phyloP scores from a whole-genome alignment of 805 yeast species.

The Spathaspora sp. region DNA sequence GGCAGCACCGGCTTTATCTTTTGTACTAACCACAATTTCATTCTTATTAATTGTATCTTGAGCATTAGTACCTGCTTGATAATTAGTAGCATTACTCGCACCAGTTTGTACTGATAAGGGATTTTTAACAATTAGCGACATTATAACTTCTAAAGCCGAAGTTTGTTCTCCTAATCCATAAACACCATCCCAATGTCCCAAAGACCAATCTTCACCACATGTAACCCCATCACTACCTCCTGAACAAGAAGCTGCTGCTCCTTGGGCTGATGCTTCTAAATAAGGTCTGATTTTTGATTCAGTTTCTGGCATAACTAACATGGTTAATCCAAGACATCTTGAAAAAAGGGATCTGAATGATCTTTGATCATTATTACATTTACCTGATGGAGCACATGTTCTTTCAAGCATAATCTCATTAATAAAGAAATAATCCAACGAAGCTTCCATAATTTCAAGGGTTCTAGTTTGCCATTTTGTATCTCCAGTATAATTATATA shows the following conservation, averaged over 20 bases:
- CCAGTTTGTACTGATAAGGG: slow-evolving; percentile 36
- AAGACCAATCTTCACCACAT: slow-evolving; percentile 74
- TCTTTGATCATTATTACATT: slow-evolving; percentile 74
- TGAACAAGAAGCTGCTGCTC: slow-evolving; percentile 73
- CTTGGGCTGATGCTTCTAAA: slow-evolving; percentile 52
- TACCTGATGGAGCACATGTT: slow-evolving; percentile 49
- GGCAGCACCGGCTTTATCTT: slow-evolving; percentile 90
- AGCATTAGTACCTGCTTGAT: slow-evolving; percentile 34
- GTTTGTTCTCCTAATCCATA: slow-evolving; percentile 87
- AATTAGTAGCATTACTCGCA: slow-evolving; percentile 30
- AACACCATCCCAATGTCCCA: slow-evolving; percentile 55
- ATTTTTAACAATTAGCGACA: slow-evolving; percentile 25
- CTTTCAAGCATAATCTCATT: slow-evolving; percentile 55
- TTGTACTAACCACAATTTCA: slow-evolving; percentile 46
- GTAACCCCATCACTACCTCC: slow-evolving; percentile 88
- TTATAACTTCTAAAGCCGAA: slow-evolving; percentile 66
- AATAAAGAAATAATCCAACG: slow-evolving; percentile 37
- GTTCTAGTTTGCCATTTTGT: slow-evolving; percentile 40
- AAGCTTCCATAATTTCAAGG: slow-evolving; percentile 31
- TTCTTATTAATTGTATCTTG: slow-evolving; percentile 37
- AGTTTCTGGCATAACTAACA: slow-evolving; percentile 50
- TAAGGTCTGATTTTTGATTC: slow-evolving; percentile 37
- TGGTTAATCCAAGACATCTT: slow-evolving; percentile 58
- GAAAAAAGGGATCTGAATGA: slow-evolving; percentile 70
- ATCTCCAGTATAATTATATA: slow-evolving; percentile 58